These are phyloP conservation scores for Ustanciosporium gigantosporum DNA, from an alignment of 1,284 basidiomycete genomes.

Conservation along the genomic window DNA sequence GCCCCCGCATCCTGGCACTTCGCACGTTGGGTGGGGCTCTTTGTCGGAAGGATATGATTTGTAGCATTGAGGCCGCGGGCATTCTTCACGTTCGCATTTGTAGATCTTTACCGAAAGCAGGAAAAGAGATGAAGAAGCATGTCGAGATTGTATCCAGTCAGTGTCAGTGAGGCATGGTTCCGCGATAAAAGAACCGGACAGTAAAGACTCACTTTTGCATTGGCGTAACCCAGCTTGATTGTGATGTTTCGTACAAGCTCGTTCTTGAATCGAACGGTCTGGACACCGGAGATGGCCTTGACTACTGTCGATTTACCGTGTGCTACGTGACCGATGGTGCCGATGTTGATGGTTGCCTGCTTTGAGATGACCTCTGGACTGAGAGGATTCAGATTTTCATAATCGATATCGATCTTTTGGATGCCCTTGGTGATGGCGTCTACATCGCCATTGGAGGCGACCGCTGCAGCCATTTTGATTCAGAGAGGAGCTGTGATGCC, in stretches of 20 bases:
- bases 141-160: no score
- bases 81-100: slow-evolving; percentile 91
- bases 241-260: slow-evolving; percentile 87
- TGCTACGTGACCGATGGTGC: slow-evolving; percentile 62
- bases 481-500: no score
- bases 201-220: slow-evolving; percentile 80
- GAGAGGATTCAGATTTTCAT: slow-evolving; percentile 74
- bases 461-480: slow-evolving; percentile 40
- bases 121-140: not conserved
- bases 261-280: slow-evolving; percentile 98
- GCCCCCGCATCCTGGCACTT: slow-evolving; percentile 85
- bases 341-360: slow-evolving; percentile 71
- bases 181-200: no score
- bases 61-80: slow-evolving; percentile 91
- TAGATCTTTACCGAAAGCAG: slow-evolving; percentile 78
- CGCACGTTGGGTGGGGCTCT: slow-evolving; percentile 89
- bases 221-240: slow-evolving; percentile 97
- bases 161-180: no score
- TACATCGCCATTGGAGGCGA: slow-evolving; percentile 33
- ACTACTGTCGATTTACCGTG: slow-evolving; percentile 99
- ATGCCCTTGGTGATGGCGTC: slow-evolving; percentile 32
- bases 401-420: slow-evolving; percentile 29
- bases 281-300: slow-evolving; percentile 98
- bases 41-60: slow-evolving; percentile 90
- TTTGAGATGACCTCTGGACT: slow-evolving; percentile 96